A percentile compares a stretch with the other conserved stretches of the same genome.
Conservation (phyloP, 148 eudicot genomes). For the Chenopodium quinoa region DNA sequence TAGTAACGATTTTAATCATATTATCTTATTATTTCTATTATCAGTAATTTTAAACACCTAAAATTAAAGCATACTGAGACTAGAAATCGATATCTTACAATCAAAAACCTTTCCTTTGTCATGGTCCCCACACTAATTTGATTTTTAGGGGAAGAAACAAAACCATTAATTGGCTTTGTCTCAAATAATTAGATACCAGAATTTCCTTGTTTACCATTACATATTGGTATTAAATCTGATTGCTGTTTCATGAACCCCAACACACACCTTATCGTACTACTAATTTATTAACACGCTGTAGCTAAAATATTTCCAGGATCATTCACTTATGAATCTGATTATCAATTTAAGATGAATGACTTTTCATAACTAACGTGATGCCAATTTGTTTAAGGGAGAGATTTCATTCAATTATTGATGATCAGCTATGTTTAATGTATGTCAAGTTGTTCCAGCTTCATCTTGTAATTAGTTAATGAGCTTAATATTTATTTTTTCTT, state of each 20-base stretch:
- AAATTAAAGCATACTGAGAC: too few relatives aligned
- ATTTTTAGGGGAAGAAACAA: background rate
- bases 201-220: background rate
- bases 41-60: background rate
- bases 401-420: background rate
- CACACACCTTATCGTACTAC: background rate
- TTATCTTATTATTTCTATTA: background rate
- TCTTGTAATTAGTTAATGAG: background rate
- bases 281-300: background rate
- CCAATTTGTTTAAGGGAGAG: background rate
- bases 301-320: too few relatives aligned
- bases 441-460: background rate
- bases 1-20: background rate
- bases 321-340: too few relatives aligned
- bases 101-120: background rate
- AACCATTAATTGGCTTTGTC: background rate
- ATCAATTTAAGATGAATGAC: background rate
- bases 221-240: too few relatives aligned
- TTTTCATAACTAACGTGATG: slow-evolving; percentile 1
- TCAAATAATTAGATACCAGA: background rate
- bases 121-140: background rate
- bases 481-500: background rate
- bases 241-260: background rate
- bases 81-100: background rate
- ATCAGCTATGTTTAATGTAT: background rate